Percentiles rank a stretch among this genome's conserved stretches.
Evolutionary conservation across 2,329 filamentous ascomycete species (phyloP).

Genomic region (Apiospora phragmitis): DNA sequence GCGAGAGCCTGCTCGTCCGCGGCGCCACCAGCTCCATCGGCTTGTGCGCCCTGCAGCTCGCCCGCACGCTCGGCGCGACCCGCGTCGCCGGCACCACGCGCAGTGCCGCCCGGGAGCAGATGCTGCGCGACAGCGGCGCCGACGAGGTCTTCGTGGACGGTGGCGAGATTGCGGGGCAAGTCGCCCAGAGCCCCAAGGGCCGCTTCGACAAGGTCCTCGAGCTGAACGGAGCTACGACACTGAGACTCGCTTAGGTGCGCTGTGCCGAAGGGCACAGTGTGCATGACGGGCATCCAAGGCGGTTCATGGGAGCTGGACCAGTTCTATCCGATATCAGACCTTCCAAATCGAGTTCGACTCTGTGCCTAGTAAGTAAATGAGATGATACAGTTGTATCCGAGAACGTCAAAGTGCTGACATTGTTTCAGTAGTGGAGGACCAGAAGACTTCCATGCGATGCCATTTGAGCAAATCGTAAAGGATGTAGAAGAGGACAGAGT

Average conservation of each 20-base stretch:
- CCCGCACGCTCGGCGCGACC: constrained; percentile 38
- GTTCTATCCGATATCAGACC: constrained; percentile 16
- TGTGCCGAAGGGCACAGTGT: constrained; percentile 40
- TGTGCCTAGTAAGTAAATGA: constrained; percentile 13
- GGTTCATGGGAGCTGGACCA: constrained; percentile 22
- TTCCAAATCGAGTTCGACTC: constrained; percentile 19
- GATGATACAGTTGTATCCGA: neutral
- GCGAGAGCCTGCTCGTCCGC: constrained; percentile 46
- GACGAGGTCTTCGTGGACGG: constrained; percentile 45
- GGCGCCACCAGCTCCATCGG: constrained; percentile 50
- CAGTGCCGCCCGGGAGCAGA: constrained; percentile 31
- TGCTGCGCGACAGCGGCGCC: constrained; percentile 40
- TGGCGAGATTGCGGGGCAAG: constrained; percentile 38
- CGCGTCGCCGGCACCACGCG: constrained; percentile 42
- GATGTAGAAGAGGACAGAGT: constrained; percentile 21
- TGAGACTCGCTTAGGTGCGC: constrained; percentile 45
- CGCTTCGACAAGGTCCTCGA: constrained; percentile 47
- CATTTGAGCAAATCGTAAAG: constrained; percentile 21
- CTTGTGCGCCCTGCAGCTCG: constrained; percentile 45
- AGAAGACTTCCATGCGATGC: constrained; percentile 21
- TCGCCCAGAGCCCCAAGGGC: constrained; percentile 28
- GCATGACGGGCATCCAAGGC: constrained; percentile 39
- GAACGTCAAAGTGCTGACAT: neutral
- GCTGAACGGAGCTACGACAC: constrained; percentile 42
- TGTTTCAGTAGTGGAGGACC: constrained; percentile 14